These are phyloP conservation scores for Didymella arachidicola DNA, from an alignment of 2,329 filamentous ascomycete species.

Conservation along the genomic window DNA sequence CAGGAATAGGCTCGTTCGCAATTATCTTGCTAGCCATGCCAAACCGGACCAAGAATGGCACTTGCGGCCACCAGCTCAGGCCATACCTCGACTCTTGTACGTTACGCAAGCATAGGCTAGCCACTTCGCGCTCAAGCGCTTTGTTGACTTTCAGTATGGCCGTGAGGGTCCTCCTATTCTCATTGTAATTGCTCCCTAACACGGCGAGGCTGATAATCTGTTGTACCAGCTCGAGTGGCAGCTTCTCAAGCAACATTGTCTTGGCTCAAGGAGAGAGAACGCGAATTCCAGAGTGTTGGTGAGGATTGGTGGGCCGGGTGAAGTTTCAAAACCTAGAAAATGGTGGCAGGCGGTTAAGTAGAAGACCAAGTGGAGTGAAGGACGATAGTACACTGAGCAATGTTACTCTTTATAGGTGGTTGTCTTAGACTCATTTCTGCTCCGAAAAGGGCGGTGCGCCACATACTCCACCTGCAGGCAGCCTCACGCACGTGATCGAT, in stretches of 20 bases:
- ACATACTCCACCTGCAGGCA: background rate
- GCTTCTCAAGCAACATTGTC: slow-evolving; percentile 7
- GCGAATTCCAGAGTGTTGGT: too few species aligned
- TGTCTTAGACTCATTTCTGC: background rate
- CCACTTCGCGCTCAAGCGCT: background rate
- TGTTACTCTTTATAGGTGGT: background rate
- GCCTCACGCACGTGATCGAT: background rate
- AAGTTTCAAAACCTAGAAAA: too few species aligned
- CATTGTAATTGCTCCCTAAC: background rate
- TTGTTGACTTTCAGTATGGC: background rate
- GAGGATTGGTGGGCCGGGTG: too few species aligned
- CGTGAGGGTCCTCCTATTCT: background rate
- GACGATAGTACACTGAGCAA: background rate
- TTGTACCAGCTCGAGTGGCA: slow-evolving; percentile 10
- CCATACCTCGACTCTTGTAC: background rate
- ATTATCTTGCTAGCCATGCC: slow-evolving; percentile 2
- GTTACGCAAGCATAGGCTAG: background rate
- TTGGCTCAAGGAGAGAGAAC: background rate
- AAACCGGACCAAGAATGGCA: background rate
- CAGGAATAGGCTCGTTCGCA: background rate
- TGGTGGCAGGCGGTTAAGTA: background rate
- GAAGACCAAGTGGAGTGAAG: background rate
- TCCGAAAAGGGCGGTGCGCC: background rate
- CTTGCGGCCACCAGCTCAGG: background rate
- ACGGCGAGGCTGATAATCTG: background rate